A percentile compares a stretch with the other conserved stretches of the same genome.
Conservation (phyloP, 495 filamentous ascomycete species). For the Bacidia rubella region DNA sequence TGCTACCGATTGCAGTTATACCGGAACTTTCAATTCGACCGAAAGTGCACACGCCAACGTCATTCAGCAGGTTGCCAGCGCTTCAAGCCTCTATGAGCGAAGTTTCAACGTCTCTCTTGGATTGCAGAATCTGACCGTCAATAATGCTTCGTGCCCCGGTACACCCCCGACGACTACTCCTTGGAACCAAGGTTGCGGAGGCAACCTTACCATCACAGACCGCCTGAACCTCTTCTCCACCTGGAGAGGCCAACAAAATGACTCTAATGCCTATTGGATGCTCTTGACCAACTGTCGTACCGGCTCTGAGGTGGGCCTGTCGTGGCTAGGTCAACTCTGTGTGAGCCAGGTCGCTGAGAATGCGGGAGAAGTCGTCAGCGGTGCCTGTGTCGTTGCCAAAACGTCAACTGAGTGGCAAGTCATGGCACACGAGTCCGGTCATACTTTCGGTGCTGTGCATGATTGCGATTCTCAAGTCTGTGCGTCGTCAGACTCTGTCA, state of each 20-base stretch:
- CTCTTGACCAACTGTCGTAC: conserved; percentile 77
- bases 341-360: conserved; percentile 38
- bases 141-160: conserved; percentile 51
- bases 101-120: conserved; percentile 92
- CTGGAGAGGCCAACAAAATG: conserved; percentile 64
- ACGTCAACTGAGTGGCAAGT: conserved; percentile 88
- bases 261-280: conserved; percentile 87
- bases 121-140: conserved; percentile 71
- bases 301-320: conserved; percentile 74
- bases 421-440: conserved; percentile 89
- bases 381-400: conserved; percentile 80
- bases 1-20: conserved; percentile 85
- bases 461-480: conserved; percentile 70
- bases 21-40: conserved; percentile 47
- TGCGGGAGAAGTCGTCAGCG: conserved; percentile 54
- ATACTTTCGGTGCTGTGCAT: conserved; percentile 92
- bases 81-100: conserved; percentile 73
- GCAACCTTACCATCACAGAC: conserved; percentile 52
- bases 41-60: conserved; percentile 53
- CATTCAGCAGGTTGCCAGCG: conserved; percentile 72
- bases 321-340: conserved; percentile 88
- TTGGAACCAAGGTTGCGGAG: conserved; percentile 70
- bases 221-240: conserved; percentile 77
- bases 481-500: conserved; percentile 40
- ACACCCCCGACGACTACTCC: conserved; percentile 46